These are phyloP conservation scores for Alternaria incomplexa DNA, from an alignment of 2,329 filamentous ascomycete genomes.

Conservation along the genomic window DNA sequence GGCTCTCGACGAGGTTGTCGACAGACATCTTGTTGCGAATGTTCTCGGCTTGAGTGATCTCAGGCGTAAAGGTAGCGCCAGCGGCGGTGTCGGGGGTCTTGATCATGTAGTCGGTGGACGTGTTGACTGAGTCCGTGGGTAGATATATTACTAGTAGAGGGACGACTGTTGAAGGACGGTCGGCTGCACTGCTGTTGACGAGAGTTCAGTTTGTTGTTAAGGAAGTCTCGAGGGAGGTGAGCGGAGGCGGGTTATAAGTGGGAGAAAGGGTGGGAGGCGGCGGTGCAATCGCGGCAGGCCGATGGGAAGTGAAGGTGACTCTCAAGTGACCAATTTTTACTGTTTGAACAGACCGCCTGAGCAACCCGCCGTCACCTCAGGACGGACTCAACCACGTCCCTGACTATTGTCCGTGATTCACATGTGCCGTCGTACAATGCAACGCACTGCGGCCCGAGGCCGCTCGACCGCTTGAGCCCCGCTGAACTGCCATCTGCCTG, in stretches of 20 bases:
- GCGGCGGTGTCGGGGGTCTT: background rate
- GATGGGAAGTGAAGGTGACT: constrained; percentile 25
- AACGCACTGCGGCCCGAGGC: constrained; percentile 12
- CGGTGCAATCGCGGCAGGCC: constrained; percentile 4
- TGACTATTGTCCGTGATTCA: constrained; percentile 18
- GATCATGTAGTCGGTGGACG: constrained; percentile 10
- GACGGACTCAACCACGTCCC: constrained; percentile 6
- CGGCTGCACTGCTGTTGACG: background rate
- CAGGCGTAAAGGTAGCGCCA: background rate
- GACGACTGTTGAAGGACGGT: background rate
- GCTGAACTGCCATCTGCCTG: constrained; percentile 8
- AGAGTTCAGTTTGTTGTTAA: constrained; percentile 4
- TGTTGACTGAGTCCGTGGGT: background rate
- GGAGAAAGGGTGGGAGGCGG: background rate
- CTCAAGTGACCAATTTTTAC: constrained; percentile 16
- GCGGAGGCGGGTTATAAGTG: constrained; percentile 25
- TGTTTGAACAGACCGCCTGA: constrained; percentile 29
- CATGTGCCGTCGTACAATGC: constrained; percentile 7
- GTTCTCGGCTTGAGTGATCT: constrained; percentile 7
- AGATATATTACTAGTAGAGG: background rate
- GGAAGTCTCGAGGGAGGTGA: constrained; percentile 35
- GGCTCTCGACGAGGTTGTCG: constrained; percentile 23
- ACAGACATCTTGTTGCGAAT: constrained; percentile 35
- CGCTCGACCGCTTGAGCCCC: constrained; percentile 11
- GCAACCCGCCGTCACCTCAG: constrained; percentile 8